A percentile compares a stretch with the other conserved stretches of the same genome.
Evolutionary conservation across 1,284 basidiomycete genomes (phyloP).

Genomic region (Melanopsichium pennsylvanicum): DNA sequence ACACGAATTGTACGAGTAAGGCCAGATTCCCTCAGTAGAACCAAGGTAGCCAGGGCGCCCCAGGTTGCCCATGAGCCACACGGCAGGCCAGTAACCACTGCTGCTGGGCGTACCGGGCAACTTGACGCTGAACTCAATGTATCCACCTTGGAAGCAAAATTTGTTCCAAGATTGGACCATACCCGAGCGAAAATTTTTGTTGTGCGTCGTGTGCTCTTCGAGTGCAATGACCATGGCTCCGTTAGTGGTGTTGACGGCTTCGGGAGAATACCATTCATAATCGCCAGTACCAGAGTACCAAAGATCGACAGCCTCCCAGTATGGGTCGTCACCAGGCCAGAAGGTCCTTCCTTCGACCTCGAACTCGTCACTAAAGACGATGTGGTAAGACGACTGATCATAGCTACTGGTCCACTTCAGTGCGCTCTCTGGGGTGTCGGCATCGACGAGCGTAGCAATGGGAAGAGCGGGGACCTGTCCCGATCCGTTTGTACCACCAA

Average conservation of each 20-base stretch:
- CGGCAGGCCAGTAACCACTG: slow-evolving; percentile 69
- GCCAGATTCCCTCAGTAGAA: slow-evolving; percentile 64
- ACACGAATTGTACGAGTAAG: slow-evolving; percentile 67
- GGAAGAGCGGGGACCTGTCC: slow-evolving; percentile 56
- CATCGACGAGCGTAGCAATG: slow-evolving; percentile 45
- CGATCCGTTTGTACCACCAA: slow-evolving; percentile 72
- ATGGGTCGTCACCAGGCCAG: slow-evolving; percentile 64
- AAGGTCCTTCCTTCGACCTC: slow-evolving; percentile 75
- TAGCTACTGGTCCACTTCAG: slow-evolving; percentile 34
- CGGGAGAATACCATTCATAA: slow-evolving; percentile 66
- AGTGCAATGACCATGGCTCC: slow-evolving; percentile 55
- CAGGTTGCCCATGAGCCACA: slow-evolving; percentile 63
- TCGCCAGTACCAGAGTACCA: slow-evolving; percentile 64
- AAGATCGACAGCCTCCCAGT: slow-evolving; percentile 62
- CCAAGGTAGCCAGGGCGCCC: slow-evolving; percentile 63
- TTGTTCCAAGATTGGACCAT: slow-evolving; percentile 66
- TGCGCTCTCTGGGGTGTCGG: slow-evolving; percentile 45
- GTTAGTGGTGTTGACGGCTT: slow-evolving; percentile 58
- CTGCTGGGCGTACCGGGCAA: slow-evolving; percentile 56
- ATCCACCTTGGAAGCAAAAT: slow-evolving; percentile 65
- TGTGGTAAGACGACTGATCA: slow-evolving; percentile 61
- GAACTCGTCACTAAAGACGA: slow-evolving; percentile 78
- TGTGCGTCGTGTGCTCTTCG: slow-evolving; percentile 48
- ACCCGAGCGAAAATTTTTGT: slow-evolving; percentile 63
- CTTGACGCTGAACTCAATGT: slow-evolving; percentile 57